Evolutionary conservation across 495 filamentous ascomycete genomes (phyloP), one percentile per base, ranked within the genome.

Genomic region (Schizothecium vesticola): DNA sequence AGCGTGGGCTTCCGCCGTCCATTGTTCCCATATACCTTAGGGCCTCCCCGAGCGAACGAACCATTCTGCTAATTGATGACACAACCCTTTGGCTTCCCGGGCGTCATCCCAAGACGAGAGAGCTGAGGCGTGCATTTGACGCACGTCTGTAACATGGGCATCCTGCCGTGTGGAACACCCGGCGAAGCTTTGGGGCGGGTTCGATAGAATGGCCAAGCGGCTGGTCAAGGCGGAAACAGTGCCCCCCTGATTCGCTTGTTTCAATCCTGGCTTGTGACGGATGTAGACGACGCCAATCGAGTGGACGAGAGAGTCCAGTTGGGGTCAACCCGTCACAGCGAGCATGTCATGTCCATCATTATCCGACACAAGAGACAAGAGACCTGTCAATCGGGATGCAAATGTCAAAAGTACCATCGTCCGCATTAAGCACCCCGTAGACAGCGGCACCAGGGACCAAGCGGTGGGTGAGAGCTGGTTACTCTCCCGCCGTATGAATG

Each of bases 121-220:
- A 59, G 21, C n/a, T 71, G 73, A 78, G 74, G 75, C 75, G 75
- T 65, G 63, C 74, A 80, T 75, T 78, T 80, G 80, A 82, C 75
- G 81, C 80, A 80, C 67, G 67, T 78, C 75, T 82, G 80, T 82
- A 78, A 82, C 80, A 81, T 63, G 64, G 64, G 43, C 43, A 51
- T n/a, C 62, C 67, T 64, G 70, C 69, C 65, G 66, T 74, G 73
- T 80, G 76, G 76, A 78, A 78, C 72, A 75, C 24, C 70, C 69
- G 73, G 70, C 63, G 70, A 80, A 76, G 72, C 63, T 72, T 51
- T 67, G 65, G 26, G 69, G 64, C 69, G 58, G 64, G 58, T 29
- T 51, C 43, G 43, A n/a, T 51, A 51, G 43, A 51, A n/a, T 51
- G 43, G 43, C 43, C 43, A 51, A 51, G 43, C 64, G 43, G 56